Evolutionary conservation across 164 flowering plant species (phyloP).

Genomic region (Magnolia officinalis): DNA sequence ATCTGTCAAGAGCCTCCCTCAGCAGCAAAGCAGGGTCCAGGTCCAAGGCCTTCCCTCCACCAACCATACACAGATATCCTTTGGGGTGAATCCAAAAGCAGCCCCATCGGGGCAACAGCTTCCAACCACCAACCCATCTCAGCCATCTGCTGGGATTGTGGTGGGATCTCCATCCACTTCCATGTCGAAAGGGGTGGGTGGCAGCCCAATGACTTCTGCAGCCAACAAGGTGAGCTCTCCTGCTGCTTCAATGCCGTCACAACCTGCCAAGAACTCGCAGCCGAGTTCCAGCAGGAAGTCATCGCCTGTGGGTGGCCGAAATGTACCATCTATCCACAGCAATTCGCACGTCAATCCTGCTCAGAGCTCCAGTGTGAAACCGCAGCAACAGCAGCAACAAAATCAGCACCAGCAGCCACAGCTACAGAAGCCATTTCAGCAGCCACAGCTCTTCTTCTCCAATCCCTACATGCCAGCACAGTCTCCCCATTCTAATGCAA

Average conservation of each 20-base stretch:
- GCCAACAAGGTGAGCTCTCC: conserved; percentile 42
- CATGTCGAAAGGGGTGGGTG: conserved; percentile 59
- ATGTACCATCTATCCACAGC: conserved; percentile 59
- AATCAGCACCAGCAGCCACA: conserved; percentile 23
- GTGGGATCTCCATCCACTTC: conserved; percentile 75
- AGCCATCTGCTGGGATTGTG: conserved; percentile 39
- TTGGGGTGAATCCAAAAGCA: conserved; percentile 55
- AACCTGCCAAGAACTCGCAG: conserved; percentile 45
- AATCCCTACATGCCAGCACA: conserved; percentile 50
- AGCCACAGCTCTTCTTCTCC: conserved; percentile 52
- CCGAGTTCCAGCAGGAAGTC: conserved; percentile 54
- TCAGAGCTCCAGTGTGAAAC: conserved; percentile 24
- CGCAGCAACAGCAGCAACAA: conserved; percentile 25
- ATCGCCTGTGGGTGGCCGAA: conserved; percentile 65
- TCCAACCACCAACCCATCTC: conserved; percentile 38
- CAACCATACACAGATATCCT: conserved; percentile 69
- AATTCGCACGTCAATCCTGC: conserved; percentile 41
- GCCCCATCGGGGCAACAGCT: conserved; percentile 34
- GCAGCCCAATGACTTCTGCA: conserved; percentile 67
- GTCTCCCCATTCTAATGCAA: conserved; percentile 27
- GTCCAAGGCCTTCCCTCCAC: conserved; percentile 18
- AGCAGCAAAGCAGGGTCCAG: conserved; percentile 53
- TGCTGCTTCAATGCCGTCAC: conserved; percentile 37
- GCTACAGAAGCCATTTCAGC: conserved; percentile 38
- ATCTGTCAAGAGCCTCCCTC: conserved; percentile 52